Evolutionary conservation across 805 yeast genomes (phyloP).

Genomic region (Suhomyces prunicola): DNA sequence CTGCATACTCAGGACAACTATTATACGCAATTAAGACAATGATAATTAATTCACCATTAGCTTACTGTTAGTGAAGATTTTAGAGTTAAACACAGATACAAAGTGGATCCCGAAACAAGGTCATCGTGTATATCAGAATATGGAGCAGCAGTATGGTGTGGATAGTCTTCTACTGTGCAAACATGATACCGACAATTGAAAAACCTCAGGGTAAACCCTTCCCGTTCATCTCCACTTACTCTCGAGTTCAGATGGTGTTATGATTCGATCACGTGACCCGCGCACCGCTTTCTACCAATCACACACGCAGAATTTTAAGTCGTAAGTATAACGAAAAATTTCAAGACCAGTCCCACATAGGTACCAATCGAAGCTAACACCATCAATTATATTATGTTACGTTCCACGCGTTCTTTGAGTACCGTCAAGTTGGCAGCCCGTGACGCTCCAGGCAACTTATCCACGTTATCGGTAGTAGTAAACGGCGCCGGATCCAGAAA

Average conservation of each 20-base stretch:
- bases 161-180: too few species aligned
- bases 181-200: too few species aligned
- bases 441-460: conserved; percentile 64
- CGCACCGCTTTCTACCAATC: conserved; percentile 6
- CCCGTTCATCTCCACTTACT: too few species aligned
- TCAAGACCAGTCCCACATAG: background rate
- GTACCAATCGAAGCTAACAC: background rate
- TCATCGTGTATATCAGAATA: too few species aligned
- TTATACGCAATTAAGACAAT: too few species aligned
- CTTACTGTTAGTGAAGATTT: too few species aligned
- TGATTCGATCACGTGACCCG: conserved; percentile 3
- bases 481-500: conserved; percentile 80
- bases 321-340: conserved; percentile 3
- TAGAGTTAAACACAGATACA: too few species aligned
- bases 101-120: too few species aligned
- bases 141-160: too few species aligned
- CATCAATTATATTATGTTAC: conserved; percentile 4
- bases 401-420: conserved; percentile 37
- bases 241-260: background rate
- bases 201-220: too few species aligned
- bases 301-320: conserved; percentile 6
- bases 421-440: conserved; percentile 49
- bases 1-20: too few species aligned
- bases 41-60: too few species aligned
- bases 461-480: conserved; percentile 75